Evolutionary conservation across 148 eudicot genomes (phyloP).

Genomic region (Drosera capensis): DNA sequence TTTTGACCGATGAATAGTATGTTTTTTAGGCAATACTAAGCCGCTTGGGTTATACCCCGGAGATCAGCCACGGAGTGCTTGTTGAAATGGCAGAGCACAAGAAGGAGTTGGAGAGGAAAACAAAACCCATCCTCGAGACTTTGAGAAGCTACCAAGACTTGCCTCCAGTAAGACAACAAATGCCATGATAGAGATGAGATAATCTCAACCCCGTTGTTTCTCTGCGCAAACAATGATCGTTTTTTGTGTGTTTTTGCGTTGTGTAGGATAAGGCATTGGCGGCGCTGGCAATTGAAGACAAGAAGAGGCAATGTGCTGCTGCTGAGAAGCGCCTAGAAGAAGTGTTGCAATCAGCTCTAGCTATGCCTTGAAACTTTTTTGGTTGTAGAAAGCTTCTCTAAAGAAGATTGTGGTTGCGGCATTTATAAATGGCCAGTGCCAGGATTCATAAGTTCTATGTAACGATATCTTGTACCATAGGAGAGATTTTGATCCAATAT

Average conservation of each 20-base stretch:
- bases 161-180: conserved; percentile 49
- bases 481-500: too few species aligned
- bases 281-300: conserved; percentile 85
- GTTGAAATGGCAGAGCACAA: conserved; percentile 89
- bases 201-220: background rate
- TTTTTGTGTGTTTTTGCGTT: background rate
- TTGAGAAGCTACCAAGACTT: conserved; percentile 94
- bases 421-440: background rate
- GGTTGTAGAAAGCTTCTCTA: background rate
- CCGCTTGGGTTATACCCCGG: conserved; percentile 80
- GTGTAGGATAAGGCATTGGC: conserved; percentile 91
- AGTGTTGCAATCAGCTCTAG: conserved; percentile 81
- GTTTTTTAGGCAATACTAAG: conserved; percentile 89
- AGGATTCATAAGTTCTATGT: too few species aligned
- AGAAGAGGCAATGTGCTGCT: conserved; percentile 78
- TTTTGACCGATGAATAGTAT: conserved; percentile 4
- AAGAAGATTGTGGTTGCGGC: background rate
- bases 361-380: conserved; percentile 5
- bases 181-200: background rate
- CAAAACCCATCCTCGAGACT: conserved; percentile 83
- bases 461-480: too few species aligned
- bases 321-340: conserved; percentile 95
- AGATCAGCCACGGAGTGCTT: conserved; percentile 79
- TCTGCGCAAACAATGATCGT: background rate
- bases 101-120: conserved; percentile 86